phyloP scores from a whole-genome alignment of 805 yeast genomes.

The Blastobotrys chiropterorum region DNA sequence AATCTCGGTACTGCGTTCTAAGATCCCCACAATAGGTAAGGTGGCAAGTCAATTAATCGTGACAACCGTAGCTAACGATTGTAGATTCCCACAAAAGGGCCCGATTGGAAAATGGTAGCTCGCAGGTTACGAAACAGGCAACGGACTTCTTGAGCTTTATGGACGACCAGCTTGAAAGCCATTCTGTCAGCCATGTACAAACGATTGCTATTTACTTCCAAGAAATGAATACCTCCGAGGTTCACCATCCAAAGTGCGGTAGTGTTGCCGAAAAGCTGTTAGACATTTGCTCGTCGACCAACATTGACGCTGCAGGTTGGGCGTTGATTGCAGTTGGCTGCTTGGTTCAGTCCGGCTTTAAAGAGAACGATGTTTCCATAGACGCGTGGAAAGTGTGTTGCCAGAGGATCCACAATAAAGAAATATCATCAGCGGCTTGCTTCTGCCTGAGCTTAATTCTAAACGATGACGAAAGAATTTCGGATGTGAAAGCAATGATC shows the following conservation, averaged over 20 bases:
- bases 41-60: too few species aligned
- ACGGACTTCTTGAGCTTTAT: background rate
- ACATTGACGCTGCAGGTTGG: background rate
- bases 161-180: background rate
- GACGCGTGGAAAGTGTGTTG: conserved; percentile 5
- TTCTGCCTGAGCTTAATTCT: conserved; percentile 1
- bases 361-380: background rate
- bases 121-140: background rate
- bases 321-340: background rate
- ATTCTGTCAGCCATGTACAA: background rate
- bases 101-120: background rate
- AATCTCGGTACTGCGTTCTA: background rate
- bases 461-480: background rate
- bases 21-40: background rate
- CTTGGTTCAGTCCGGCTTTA: background rate
- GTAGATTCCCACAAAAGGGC: background rate
- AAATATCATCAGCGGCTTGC: conserved; percentile 2
- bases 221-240: background rate
- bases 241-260: background rate
- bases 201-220: background rate
- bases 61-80: background rate
- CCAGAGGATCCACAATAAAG: conserved; percentile 1
- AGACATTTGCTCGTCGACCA: background rate
- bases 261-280: background rate
- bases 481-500: conserved; percentile 3